A percentile compares a stretch with the other conserved stretches of the same genome.
These are phyloP conservation scores for Cyclotella atomus DNA, from an alignment of 108 stramenopile genomes.

Conservation along the genomic window DNA sequence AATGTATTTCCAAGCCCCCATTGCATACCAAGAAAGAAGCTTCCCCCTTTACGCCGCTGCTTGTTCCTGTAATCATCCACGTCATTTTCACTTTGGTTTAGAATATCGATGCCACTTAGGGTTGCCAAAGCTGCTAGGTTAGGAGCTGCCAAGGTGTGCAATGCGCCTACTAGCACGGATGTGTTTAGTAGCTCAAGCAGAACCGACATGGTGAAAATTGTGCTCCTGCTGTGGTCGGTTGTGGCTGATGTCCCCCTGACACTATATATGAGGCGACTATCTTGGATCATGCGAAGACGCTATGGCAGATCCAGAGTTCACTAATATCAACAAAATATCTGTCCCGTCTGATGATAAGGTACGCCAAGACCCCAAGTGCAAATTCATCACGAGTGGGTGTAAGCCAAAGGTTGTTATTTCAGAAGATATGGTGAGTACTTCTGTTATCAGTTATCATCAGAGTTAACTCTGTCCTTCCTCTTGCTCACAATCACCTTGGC, in stretches of 20 bases:
- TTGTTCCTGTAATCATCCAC: not conserved
- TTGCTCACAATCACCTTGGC: too few species aligned
- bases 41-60: not conserved
- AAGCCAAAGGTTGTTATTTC: not conserved
- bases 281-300: not conserved
- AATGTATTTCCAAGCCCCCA: constrained; percentile 68
- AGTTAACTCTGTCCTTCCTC: too few species aligned
- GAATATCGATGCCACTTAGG: constrained; percentile 47
- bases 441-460: too few species aligned
- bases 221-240: not conserved
- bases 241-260: not conserved
- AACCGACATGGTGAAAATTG: not conserved
- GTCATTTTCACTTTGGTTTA: not conserved
- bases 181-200: not conserved
- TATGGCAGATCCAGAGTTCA: not conserved
- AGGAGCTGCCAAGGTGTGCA: constrained; percentile 70
- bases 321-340: not conserved
- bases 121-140: constrained; percentile 69
- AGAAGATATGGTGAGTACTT: too few species aligned
- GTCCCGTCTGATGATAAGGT: not conserved
- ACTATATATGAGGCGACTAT: not conserved
- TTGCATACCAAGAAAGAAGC: constrained; percentile 55
- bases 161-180: constrained; percentile 35
- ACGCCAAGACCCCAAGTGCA: not conserved
- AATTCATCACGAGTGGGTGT: not conserved